These are phyloP conservation scores for Pseudocercospora fuligena DNA, from an alignment of 2,329 filamentous ascomycete genomes.

Conservation along the genomic window DNA sequence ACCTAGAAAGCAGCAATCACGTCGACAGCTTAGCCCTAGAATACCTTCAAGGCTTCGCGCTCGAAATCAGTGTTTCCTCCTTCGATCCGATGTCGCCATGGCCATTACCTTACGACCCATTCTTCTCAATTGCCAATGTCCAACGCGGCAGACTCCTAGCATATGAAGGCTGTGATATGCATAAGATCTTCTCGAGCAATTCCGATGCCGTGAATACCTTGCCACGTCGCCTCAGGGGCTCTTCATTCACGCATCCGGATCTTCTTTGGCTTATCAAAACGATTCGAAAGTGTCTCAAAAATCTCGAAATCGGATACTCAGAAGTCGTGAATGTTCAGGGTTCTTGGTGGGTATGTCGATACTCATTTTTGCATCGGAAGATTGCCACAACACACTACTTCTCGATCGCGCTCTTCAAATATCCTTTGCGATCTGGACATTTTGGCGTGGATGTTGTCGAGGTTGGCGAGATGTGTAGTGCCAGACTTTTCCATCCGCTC, in stretches of 20 bases:
- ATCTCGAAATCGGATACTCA: constrained; percentile 23
- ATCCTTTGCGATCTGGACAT: constrained; percentile 18
- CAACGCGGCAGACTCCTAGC: constrained; percentile 26
- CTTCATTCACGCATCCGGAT: constrained; percentile 16
- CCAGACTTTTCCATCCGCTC: constrained; percentile 12
- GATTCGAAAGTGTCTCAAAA: constrained; percentile 25
- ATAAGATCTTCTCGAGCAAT: constrained; percentile 13
- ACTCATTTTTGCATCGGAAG: constrained; percentile 15
- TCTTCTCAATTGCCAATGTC: constrained; percentile 31
- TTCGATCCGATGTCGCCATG: constrained; percentile 23
- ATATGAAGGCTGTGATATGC: constrained; percentile 23
- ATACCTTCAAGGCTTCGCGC: background rate
- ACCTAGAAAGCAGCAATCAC: background rate
- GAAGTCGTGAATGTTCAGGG: constrained; percentile 27
- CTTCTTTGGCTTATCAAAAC: constrained; percentile 25
- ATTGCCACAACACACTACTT: constrained; percentile 34
- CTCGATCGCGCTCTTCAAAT: constrained; percentile 26
- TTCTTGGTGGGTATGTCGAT: constrained; percentile 25
- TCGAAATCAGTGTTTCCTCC: constrained; percentile 14
- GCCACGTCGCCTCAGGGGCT: constrained; percentile 2
- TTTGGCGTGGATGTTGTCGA: constrained; percentile 25
- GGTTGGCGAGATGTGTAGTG: constrained; percentile 25
- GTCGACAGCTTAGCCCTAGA: background rate
- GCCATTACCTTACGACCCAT: constrained; percentile 33
- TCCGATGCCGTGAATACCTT: constrained; percentile 12